These are phyloP conservation scores for Neostapfia colusana DNA, from an alignment of 176 grass and related monocot genomes.

Conservation along the genomic window DNA sequence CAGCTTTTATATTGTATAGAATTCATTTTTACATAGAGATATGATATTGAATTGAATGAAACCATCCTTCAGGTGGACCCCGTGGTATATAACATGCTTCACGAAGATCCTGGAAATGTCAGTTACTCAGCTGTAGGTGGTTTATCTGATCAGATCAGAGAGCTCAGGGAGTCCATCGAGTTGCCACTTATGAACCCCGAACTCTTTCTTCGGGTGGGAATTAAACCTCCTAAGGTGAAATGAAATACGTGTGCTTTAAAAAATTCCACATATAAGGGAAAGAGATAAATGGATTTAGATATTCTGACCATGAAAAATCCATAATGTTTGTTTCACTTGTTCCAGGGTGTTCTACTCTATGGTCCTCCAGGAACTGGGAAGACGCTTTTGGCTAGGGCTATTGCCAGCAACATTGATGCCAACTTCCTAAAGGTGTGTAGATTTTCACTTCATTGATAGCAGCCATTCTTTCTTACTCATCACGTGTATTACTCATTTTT, in stretches of 20 bases:
- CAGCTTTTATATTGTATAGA: not conserved
- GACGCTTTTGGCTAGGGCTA: constrained; percentile 91
- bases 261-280: not conserved
- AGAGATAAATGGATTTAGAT: not conserved
- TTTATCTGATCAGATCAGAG: constrained; percentile 93
- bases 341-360: constrained; percentile 93
- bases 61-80: constrained; percentile 76
- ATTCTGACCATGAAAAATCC: constrained; percentile 10
- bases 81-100: constrained; percentile 98
- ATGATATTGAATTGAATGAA: not conserved
- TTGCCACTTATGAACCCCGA: constrained; percentile 97
- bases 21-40: not conserved
- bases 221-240: constrained; percentile 95
- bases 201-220: constrained; percentile 90
- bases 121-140: constrained; percentile 98
- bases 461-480: not conserved
- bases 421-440: constrained; percentile 86
- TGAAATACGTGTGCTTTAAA: not conserved
- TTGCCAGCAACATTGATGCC: constrained; percentile 98
- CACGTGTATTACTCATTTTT: constrained; percentile 16
- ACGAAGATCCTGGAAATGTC: constrained; percentile 98
- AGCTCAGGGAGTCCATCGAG: constrained; percentile 96
- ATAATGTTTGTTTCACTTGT: constrained; percentile 16
- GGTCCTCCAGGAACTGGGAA: constrained; percentile 98
- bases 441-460: constrained; percentile 14